phyloP scores from a whole-genome alignment of 129 eudicot genomes.

The Chrysanthemum lavandulifolium region DNA sequence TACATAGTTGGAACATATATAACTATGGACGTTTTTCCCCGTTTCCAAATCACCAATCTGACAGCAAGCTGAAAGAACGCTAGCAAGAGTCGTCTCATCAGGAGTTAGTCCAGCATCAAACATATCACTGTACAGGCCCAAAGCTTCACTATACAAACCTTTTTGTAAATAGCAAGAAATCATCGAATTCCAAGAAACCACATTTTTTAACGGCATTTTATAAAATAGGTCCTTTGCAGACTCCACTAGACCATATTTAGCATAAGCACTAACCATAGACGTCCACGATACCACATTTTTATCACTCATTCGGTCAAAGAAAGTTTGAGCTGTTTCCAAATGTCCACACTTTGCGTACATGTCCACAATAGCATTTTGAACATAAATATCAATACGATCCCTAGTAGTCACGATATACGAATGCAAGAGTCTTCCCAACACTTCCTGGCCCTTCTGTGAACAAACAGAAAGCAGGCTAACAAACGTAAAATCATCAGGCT shows the following conservation, averaged over 20 bases:
- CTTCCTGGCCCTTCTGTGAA: constrained; percentile 23
- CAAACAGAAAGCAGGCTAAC: constrained; percentile 37
- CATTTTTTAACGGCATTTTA: constrained; percentile 36
- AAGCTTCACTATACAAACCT: constrained; percentile 29
- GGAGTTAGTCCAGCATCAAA: constrained; percentile 33
- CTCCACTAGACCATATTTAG: constrained; percentile 28
- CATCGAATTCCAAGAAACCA: constrained; percentile 50
- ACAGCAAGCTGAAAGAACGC: constrained; percentile 39
- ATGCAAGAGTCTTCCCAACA: constrained; percentile 33
- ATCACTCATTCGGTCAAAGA: constrained; percentile 35
- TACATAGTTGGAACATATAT: constrained; percentile 19
- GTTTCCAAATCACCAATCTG: constrained; percentile 41
- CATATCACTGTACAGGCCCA: constrained; percentile 25
- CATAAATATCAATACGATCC: constrained; percentile 30
- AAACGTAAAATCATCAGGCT: constrained; percentile 38
- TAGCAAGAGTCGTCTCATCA: constrained; percentile 31
- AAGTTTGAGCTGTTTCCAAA: constrained; percentile 29
- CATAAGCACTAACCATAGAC: constrained; percentile 41
- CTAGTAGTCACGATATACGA: constrained; percentile 29
- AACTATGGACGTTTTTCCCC: constrained; percentile 30
- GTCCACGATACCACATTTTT: constrained; percentile 50
- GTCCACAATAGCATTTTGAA: constrained; percentile 39
- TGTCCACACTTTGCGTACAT: constrained; percentile 39
- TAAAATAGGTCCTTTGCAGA: constrained; percentile 30
- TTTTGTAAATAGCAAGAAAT: constrained; percentile 40